Evolutionary conservation across 306 rosid genomes (phyloP).

Genomic region (Trifolium repens): DNA sequence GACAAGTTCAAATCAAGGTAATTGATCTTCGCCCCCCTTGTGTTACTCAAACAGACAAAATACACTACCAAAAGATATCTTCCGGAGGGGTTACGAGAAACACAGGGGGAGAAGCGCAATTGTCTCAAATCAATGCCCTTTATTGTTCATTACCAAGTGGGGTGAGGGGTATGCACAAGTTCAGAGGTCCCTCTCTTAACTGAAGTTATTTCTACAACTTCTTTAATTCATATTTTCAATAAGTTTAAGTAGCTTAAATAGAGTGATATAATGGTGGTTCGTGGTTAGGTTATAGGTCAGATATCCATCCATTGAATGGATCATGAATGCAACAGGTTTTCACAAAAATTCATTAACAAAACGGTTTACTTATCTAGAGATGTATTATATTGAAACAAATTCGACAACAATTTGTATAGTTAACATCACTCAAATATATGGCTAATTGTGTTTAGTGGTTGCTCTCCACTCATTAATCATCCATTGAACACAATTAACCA

Average conservation of each 20-base stretch:
- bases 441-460: not conserved
- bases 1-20: not conserved
- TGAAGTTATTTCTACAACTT: conserved; percentile 4
- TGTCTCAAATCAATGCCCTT: not conserved
- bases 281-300: not conserved
- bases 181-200: not conserved
- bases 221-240: not conserved
- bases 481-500: not conserved
- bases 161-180: not conserved
- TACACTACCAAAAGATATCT: no score
- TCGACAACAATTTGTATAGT: not conserved
- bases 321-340: not conserved
- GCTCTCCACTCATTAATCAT: not conserved
- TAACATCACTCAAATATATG: not conserved
- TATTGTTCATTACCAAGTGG: not conserved
- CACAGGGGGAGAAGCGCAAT: no score
- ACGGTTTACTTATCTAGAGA: not conserved
- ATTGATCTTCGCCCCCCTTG: no score
- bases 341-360: not conserved
- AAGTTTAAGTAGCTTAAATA: conserved; percentile 16
- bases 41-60: no score
- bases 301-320: not conserved
- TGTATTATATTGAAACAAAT: not conserved
- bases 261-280: not conserved
- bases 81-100: no score